A percentile compares a stretch with the other conserved stretches of the same genome.
Conservation (phyloP, 352 stramenopile genomes). For the Phytophthora rubi region DNA sequence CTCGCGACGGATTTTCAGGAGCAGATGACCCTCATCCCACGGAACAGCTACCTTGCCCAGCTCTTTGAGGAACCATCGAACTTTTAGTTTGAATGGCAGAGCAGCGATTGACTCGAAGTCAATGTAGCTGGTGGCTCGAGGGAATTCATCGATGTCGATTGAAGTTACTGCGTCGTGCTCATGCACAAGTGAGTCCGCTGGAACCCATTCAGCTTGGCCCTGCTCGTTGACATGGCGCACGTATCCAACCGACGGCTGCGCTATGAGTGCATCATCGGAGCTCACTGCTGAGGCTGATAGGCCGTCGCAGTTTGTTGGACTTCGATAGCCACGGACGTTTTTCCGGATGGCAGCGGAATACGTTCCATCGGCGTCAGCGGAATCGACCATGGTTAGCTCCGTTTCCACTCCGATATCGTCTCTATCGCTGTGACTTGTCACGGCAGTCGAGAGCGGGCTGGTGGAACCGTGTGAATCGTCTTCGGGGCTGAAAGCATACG, state of each 20-base stretch:
- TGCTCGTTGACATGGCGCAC: slow-evolving; percentile 74
- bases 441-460: slow-evolving; percentile 13
- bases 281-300: slow-evolving; percentile 17
- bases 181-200: slow-evolving; percentile 71
- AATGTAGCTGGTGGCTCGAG: slow-evolving; percentile 70
- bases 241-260: slow-evolving; percentile 77
- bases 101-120: slow-evolving; percentile 81
- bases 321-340: slow-evolving; percentile 40
- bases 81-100: slow-evolving; percentile 74
- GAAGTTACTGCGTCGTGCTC: slow-evolving; percentile 43
- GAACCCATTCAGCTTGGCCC: slow-evolving; percentile 76
- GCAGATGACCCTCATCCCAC: slow-evolving; percentile 81
- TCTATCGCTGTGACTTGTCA: slow-evolving; percentile 21
- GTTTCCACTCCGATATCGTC: slow-evolving; percentile 62
- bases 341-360: slow-evolving; percentile 66
- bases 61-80: slow-evolving; percentile 82
- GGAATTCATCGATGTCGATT: slow-evolving; percentile 81
- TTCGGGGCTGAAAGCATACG: slow-evolving; percentile 23
- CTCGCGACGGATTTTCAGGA: slow-evolving; percentile 82
- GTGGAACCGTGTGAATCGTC: slow-evolving; percentile 8
- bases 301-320: slow-evolving; percentile 8
- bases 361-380: slow-evolving; percentile 37
- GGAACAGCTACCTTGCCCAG: slow-evolving; percentile 76
- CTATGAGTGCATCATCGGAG: slow-evolving; percentile 50
- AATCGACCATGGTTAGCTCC: slow-evolving; percentile 69